A percentile compares a stretch with the other conserved stretches of the same genome.
phyloP scores from a whole-genome alignment of 768 basidiomycete species.

The Leccinum subgranulosum region DNA sequence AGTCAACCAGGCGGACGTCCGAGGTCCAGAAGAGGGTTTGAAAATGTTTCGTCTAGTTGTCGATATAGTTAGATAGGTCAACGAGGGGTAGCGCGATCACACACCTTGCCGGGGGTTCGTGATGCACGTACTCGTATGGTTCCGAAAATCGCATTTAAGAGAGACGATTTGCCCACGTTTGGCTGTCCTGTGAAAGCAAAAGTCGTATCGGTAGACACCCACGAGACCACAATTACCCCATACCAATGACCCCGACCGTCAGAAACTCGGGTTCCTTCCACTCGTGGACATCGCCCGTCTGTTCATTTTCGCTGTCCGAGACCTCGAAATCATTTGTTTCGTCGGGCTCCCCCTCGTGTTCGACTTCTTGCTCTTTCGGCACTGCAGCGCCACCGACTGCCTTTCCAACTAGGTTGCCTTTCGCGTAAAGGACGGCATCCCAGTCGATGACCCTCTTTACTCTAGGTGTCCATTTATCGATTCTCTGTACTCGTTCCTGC shows the following conservation, averaged over 20 bases:
- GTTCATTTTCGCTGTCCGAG: constrained; percentile 17
- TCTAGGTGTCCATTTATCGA: constrained; percentile 61
- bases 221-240: neutral
- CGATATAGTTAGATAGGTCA: neutral
- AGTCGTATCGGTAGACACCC: neutral
- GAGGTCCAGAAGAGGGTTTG: constrained; percentile 90
- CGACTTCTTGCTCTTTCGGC: constrained; percentile 24
- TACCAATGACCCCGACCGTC: constrained; percentile 82
- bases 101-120: constrained; percentile 82
- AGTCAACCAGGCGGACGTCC: constrained; percentile 88
- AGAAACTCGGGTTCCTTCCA: constrained; percentile 53
- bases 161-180: constrained; percentile 92
- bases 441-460: constrained; percentile 73
- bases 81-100: neutral
- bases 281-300: constrained; percentile 9
- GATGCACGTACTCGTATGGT: constrained; percentile 77
- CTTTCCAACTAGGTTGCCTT: constrained; percentile 42
- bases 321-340: constrained; percentile 21
- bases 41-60: constrained; percentile 82
- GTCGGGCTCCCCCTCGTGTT: constrained; percentile 7
- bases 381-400: constrained; percentile 41
- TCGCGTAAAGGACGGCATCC: constrained; percentile 53
- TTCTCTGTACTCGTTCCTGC: constrained; percentile 43
- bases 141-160: constrained; percentile 93
- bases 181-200: constrained; percentile 63